A percentile compares a stretch with the other conserved stretches of the same genome.
These are phyloP conservation scores for Scheffersomyces segobiensis DNA, from an alignment of 1,139 yeast genomes.

Conservation along the genomic window DNA sequence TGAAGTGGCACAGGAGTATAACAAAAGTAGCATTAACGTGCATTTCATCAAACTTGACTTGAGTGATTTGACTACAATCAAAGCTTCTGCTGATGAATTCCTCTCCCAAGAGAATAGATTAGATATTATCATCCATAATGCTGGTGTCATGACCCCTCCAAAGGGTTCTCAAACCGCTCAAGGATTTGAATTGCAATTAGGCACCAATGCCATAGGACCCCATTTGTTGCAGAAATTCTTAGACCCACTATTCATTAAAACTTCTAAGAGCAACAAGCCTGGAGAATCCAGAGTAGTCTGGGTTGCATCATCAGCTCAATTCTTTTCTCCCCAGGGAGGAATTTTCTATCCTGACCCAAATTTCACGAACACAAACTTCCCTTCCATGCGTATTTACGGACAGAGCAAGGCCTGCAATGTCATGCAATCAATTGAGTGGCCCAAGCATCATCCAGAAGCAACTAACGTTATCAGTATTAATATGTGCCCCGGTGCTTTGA, in stretches of 20 bases:
- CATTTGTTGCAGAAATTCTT: slow-evolving; percentile 44
- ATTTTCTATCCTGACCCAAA: slow-evolving; percentile 37
- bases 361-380: slow-evolving; percentile 10
- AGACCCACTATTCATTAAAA: slow-evolving; percentile 37
- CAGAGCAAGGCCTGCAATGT: slow-evolving; percentile 49
- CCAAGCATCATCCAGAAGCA: slow-evolving; percentile 25
- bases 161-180: slow-evolving; percentile 33
- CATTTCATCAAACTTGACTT: slow-evolving; percentile 2
- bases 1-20: slow-evolving; percentile 16
- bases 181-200: slow-evolving; percentile 47
- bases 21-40: slow-evolving; percentile 4
- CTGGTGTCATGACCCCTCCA: slow-evolving; percentile 48
- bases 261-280: slow-evolving; percentile 15
- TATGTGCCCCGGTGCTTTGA: slow-evolving; percentile 47
- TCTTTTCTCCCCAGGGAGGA: slow-evolving; percentile 35
- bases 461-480: slow-evolving; percentile 31
- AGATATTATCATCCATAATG: slow-evolving; percentile 12
- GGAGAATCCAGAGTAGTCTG: slow-evolving; percentile 39
- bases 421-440: slow-evolving; percentile 41
- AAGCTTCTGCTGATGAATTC: background rate
- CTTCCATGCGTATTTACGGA: slow-evolving; percentile 26
- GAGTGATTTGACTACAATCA: slow-evolving; percentile 2
- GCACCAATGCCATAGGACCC: slow-evolving; percentile 50
- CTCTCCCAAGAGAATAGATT: slow-evolving; percentile 2
- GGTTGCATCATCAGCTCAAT: slow-evolving; percentile 43